These are phyloP conservation scores for Aspergillus steynii DNA, from an alignment of 495 filamentous ascomycete genomes.

Conservation along the genomic window DNA sequence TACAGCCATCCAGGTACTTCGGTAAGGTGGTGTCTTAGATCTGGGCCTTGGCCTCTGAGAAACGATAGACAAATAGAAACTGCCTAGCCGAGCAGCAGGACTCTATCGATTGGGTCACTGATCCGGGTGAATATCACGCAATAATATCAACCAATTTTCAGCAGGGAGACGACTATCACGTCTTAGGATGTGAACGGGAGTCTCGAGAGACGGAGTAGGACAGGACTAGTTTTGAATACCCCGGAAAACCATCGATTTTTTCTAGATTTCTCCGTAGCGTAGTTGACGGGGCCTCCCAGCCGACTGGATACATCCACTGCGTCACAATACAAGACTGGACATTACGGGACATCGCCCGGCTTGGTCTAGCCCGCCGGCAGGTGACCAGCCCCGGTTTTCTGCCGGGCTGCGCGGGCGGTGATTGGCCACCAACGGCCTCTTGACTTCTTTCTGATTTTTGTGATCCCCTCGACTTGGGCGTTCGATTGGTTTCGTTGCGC, in stretches of 20 bases:
- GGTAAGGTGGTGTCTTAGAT: neutral
- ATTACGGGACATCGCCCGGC: too few relatives aligned
- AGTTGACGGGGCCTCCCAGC: neutral
- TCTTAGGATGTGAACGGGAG: too few relatives aligned
- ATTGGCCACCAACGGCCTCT: neutral
- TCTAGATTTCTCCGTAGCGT: neutral
- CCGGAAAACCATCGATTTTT: neutral
- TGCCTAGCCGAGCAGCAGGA: too few relatives aligned
- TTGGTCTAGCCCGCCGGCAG: neutral
- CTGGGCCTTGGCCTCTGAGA: neutral
- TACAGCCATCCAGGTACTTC: too few relatives aligned
- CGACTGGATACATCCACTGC: neutral
- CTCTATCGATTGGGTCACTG: neutral
- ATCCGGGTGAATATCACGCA: neutral
- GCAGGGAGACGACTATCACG: neutral
- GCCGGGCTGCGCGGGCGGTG: neutral
- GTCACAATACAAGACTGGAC: too few relatives aligned
- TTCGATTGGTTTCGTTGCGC: neutral
- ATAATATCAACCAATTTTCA: neutral
- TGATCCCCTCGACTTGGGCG: too few relatives aligned
- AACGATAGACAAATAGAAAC: neutral
- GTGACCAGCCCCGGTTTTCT: neutral
- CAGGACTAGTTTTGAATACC: neutral
- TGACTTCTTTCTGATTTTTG: neutral
- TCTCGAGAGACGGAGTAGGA: too few relatives aligned